Evolutionary conservation across 495 filamentous ascomycete species (phyloP), one percentile per base, ranked within the genome.

Genomic region (Geoglossum glabrum): DNA sequence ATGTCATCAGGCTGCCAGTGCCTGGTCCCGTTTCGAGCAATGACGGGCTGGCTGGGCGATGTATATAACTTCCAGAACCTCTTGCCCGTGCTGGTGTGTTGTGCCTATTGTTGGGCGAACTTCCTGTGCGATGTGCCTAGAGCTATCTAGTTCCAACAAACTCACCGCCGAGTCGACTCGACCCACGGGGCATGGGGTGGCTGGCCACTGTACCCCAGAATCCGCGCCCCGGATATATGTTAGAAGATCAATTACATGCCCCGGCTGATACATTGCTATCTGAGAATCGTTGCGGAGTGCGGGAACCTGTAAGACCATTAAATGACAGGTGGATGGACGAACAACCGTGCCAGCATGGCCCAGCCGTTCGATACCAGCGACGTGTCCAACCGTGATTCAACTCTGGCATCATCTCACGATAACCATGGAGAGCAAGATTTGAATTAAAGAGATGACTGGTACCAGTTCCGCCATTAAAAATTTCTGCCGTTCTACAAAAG

Each of bases 321-420:
- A 30, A 52, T 52, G 28, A 52, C 28, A 52, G 23, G 49, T 52
- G 49, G 49, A 52, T 27, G 28, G 49, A 52, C 49, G 28, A 52
- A 52, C 49, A 27, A 21, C 49, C 49, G 49, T 52, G 49, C 49
- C 49, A 52, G 49, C 49, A 26, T 26, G 49, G 28, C 49, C 40
- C 49, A 52, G 49, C 49, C 49, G 23, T 30, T 52, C 28, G 49
- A 45, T 52, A 26, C 19, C 30, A 52, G 49, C 49, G 49, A 52
- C 49, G 49, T 52, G 49, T 52, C 49, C 49, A 52, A 52, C 49
- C 49, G 49, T 52, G 49, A 52, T 52, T 52, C 49, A 52, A 52
- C 49, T 52, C 28, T 15, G 21, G 21, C 28, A 21, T 52, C 23
- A 52, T 52, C 49, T 52, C 49, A 52, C 49, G 49, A 52, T 52